Conservation (phyloP, 1,284 basidiomycete genomes). For the Moniliophthora roreri region DNA sequence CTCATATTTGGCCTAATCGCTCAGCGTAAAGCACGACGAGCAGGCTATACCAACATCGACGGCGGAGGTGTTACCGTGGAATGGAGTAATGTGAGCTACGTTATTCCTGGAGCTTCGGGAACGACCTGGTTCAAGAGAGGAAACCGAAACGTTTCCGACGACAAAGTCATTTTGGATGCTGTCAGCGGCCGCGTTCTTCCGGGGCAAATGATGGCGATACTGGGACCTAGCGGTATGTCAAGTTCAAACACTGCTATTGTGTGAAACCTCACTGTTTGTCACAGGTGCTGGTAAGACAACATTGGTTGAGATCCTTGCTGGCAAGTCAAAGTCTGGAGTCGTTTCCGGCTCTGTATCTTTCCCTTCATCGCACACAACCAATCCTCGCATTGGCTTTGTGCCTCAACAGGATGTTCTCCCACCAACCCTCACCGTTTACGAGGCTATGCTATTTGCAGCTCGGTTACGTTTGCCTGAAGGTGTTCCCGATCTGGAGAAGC, state of each 20-base stretch:
- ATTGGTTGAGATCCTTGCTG: constrained; percentile 81
- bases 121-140: constrained; percentile 15
- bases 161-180: constrained; percentile 72
- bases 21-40: constrained; percentile 61
- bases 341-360: constrained; percentile 54
- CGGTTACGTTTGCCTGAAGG: constrained; percentile 81
- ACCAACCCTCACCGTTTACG: constrained; percentile 76
- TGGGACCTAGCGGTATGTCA: constrained; percentile 77
- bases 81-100: constrained; percentile 75
- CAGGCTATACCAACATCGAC: constrained; percentile 34
- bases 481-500: constrained; percentile 66
- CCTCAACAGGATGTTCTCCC: constrained; percentile 86
- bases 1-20: constrained; percentile 59
- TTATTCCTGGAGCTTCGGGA: constrained; percentile 36
- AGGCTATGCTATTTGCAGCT: constrained; percentile 84
- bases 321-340: constrained; percentile 63
- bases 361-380: constrained; percentile 18
- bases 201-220: constrained; percentile 83
- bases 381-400: constrained; percentile 74
- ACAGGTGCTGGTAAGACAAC: constrained; percentile 82
- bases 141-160: constrained; percentile 32
- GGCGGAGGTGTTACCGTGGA: constrained; percentile 58
- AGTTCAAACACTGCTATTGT: neutral
- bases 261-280: constrained; percentile 4
- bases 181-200: constrained; percentile 69